Evolutionary conservation across 2,329 filamentous ascomycete genomes (phyloP).

Genomic region (Fusarium scirpi): DNA sequence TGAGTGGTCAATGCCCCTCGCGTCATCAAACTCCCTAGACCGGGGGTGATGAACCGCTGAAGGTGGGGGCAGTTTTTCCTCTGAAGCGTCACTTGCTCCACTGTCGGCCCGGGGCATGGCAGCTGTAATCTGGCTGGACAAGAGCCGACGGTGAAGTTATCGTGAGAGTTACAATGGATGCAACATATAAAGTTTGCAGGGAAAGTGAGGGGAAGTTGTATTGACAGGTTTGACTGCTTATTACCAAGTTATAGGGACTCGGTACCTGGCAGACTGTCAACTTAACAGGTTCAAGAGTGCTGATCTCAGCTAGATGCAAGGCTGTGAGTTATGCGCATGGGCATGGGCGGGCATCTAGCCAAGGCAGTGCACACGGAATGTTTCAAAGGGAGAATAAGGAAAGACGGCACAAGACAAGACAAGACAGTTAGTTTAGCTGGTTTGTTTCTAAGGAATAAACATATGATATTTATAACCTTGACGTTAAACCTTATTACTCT

Average conservation of each 20-base stretch:
- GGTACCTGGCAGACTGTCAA: not conserved
- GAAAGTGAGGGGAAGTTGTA: not conserved
- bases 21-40: conserved; percentile 23
- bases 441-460: conserved; percentile 11
- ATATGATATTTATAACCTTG: not conserved
- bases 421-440: not conserved
- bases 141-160: not conserved
- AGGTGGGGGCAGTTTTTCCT: conserved; percentile 6
- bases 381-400: conserved; percentile 11
- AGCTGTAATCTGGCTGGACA: not conserved
- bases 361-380: conserved; percentile 5
- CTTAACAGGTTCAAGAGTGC: not conserved
- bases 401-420: not conserved
- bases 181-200: conserved; percentile 14
- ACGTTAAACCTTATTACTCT: not conserved
- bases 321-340: conserved; percentile 6
- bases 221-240: not conserved
- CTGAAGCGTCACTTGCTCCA: conserved; percentile 28
- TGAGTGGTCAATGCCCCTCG: conserved; percentile 23
- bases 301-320: conserved; percentile 17
- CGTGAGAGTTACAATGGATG: not conserved
- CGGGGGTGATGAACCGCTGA: conserved; percentile 22
- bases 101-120: not conserved
- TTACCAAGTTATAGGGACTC: not conserved
- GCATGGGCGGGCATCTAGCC: not conserved